These are phyloP conservation scores for Cyclotella cryptica DNA, from an alignment of 108 stramenopile genomes.

Conservation along the genomic window DNA sequence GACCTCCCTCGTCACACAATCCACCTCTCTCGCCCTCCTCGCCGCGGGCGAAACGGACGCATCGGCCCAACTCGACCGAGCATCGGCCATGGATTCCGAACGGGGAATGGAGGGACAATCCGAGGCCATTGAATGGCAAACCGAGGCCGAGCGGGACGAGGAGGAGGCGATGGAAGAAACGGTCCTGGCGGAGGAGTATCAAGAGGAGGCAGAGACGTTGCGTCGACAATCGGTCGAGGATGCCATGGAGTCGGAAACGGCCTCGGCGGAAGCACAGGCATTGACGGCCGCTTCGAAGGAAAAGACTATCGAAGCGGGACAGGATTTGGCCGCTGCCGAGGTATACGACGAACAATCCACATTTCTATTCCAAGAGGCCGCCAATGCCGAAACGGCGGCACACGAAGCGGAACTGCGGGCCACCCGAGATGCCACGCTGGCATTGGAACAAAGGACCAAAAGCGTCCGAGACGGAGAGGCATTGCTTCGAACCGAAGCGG, in stretches of 20 bases:
- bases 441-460: constrained; percentile 7
- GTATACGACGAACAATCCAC: constrained; percentile 4
- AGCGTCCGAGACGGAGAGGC: constrained; percentile 36
- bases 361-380: constrained; percentile 20
- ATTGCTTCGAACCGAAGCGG: constrained; percentile 22
- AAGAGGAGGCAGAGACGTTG: constrained; percentile 19
- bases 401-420: constrained; percentile 18
- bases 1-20: constrained; percentile 11
- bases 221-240: constrained; percentile 22
- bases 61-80: constrained; percentile 4
- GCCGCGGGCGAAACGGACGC: constrained; percentile 14
- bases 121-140: constrained; percentile 24
- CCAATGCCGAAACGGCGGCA: constrained; percentile 22
- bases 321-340: constrained; percentile 14
- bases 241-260: constrained; percentile 10
- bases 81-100: constrained; percentile 39
- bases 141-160: constrained; percentile 13
- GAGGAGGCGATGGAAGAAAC: constrained; percentile 15
- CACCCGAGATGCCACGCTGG: constrained; percentile 16
- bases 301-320: not conserved
- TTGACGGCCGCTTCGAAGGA: constrained; percentile 3
- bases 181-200: constrained; percentile 18
- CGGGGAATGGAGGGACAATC: constrained; percentile 31
- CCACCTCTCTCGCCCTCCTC: constrained; percentile 15
- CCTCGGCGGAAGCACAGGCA: constrained; percentile 1